Evolutionary conservation across 1,284 basidiomycete species (phyloP), one percentile per base, ranked within the genome.

Genomic region (Boletus semigastroideus): DNA sequence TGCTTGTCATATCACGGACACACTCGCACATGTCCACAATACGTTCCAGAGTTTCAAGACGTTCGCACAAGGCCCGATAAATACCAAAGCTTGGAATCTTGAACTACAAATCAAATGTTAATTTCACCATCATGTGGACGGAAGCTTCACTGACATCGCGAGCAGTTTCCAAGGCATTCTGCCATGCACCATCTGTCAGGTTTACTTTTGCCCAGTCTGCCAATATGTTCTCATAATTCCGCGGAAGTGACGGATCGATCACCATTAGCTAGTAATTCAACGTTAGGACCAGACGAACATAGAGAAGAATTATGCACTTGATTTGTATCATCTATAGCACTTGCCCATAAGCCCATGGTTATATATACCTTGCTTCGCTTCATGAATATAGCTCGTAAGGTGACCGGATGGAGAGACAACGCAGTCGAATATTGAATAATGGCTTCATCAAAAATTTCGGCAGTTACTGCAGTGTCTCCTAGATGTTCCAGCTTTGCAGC

Each of bases 281-380:
- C 13, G 2, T 4, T 43, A 11, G 19, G 1, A 33, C n/a, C n/a
- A 25, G 39, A 14, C 5, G 7, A 5, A n/a, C 6, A 16, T 31
- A 10, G 20, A 16, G 8, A 27, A 11, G 13, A 3, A 17, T n/a
- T n/a, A 19, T 17, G 0, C 13, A 30, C 50, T 14, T 50, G 8
- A 9, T 52, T 20, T 3, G 50, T 28, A 8, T 52, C 47, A 2
- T n/a, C 5, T 20, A 50, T 16, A 2, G 47, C 47, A 3, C 33
- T 20, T 6, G 31, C 6, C 50, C 46, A 42, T 11, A 22, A n/a
- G 1, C 25, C 16, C 9, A 7, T 25, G 4, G 37, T 31, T 1
- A 41, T 25, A 8, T 13, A n/a, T 14, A 30, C 48, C 16, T 40
- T 27, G 4, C 51, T 52, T 28, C 51, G 51, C 36, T 42, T 40